Evolutionary conservation across 352 stramenopile species (phyloP).

Genomic region (Globisporangium spinosum): DNA sequence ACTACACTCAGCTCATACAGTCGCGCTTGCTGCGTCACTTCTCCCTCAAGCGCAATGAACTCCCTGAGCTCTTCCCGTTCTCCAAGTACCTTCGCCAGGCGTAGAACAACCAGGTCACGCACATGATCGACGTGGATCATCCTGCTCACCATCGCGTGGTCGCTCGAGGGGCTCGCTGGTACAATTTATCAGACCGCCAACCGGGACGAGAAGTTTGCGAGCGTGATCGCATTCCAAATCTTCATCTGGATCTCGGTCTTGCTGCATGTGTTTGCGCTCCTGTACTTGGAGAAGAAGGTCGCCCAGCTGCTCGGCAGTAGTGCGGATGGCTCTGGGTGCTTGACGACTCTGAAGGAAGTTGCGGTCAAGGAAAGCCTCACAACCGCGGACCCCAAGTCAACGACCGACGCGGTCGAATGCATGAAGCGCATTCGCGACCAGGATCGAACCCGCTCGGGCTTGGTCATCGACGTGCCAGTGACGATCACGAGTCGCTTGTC

Average conservation of each 20-base stretch:
- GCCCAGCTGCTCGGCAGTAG: constrained; percentile 23
- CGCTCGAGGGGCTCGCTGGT: constrained; percentile 22
- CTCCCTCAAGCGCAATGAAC: constrained; percentile 35
- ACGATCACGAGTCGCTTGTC: no score
- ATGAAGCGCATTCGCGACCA: constrained; percentile 18
- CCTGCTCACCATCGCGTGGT: constrained; percentile 44
- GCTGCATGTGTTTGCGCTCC: constrained; percentile 29
- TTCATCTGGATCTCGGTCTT: constrained; percentile 33
- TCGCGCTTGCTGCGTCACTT: constrained; percentile 40
- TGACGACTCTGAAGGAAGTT: neutral
- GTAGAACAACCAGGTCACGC: constrained; percentile 70
- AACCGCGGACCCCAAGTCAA: constrained; percentile 17
- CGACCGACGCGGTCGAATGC: neutral
- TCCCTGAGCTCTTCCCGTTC: constrained; percentile 59
- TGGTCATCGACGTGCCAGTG: no score
- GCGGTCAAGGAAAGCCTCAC: constrained; percentile 1
- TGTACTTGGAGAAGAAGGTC: constrained; percentile 36
- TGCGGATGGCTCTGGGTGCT: constrained; percentile 8
- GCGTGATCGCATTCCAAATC: constrained; percentile 32
- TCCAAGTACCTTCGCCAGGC: constrained; percentile 68
- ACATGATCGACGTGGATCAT: constrained; percentile 80
- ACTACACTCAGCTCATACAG: constrained; percentile 25
- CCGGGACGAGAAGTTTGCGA: constrained; percentile 21
- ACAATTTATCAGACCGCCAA: constrained; percentile 12
- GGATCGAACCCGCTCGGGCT: neutral